phyloP scores from a whole-genome alignment of 768 basidiomycete species.

The Tricholoma bakamatsutake region DNA sequence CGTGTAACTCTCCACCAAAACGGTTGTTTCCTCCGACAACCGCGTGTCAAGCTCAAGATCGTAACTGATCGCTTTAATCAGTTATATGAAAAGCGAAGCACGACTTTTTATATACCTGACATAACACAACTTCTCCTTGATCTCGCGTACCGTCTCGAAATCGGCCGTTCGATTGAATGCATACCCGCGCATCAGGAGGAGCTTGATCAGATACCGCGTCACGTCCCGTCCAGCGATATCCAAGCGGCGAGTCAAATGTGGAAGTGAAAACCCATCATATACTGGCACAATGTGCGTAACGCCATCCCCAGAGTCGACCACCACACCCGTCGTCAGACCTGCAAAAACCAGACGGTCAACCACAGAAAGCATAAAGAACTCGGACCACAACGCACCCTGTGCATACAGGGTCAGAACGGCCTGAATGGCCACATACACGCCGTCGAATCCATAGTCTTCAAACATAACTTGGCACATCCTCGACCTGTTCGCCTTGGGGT shows the following conservation, averaged over 20 bases:
- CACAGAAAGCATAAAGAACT: not conserved
- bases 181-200: constrained; percentile 99
- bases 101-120: constrained; percentile 58
- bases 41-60: constrained; percentile 95
- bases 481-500: constrained; percentile 89
- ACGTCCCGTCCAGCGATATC: constrained; percentile 99
- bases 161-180: constrained; percentile 99
- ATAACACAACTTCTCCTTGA: constrained; percentile 99
- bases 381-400: constrained; percentile 61
- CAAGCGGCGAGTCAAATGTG: constrained; percentile 88
- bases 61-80: constrained; percentile 48
- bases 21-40: constrained; percentile 93
- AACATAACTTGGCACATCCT: constrained; percentile 99
- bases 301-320: constrained; percentile 98
- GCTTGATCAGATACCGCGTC: constrained; percentile 97
- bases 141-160: constrained; percentile 97
- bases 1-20: constrained; percentile 93
- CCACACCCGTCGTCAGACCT: constrained; percentile 98
- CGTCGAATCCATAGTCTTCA: constrained; percentile 94
- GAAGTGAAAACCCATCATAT: constrained; percentile 93
- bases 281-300: constrained; percentile 99
- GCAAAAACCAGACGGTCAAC: constrained; percentile 1
- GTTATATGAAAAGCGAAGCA: not conserved
- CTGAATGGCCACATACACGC: constrained; percentile 97
- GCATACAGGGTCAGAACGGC: constrained; percentile 98